These are phyloP conservation scores for Cucumis variabilis DNA, from an alignment of 331 rosid species.

Conservation along the genomic window DNA sequence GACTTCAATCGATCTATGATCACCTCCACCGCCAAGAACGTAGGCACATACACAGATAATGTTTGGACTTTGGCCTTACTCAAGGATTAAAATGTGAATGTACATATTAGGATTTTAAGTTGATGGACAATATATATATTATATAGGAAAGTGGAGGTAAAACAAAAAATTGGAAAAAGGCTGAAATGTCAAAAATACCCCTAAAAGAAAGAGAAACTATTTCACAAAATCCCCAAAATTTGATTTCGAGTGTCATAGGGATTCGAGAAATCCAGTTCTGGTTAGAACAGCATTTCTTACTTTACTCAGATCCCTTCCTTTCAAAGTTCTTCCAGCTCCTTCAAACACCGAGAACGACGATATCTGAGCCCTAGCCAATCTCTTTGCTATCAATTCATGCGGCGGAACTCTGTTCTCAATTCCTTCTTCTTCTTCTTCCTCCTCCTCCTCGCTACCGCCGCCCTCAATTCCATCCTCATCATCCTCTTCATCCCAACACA, in stretches of 20 bases:
- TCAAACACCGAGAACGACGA: slow-evolving; percentile 91
- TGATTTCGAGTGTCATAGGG: slow-evolving; percentile 26
- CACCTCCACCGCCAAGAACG: too few relatives aligned
- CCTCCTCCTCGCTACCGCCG: slow-evolving; percentile 40
- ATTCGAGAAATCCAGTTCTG: slow-evolving; percentile 90
- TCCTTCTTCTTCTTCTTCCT: slow-evolving; percentile 48
- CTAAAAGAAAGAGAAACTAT: background rate
- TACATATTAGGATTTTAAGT: too few relatives aligned
- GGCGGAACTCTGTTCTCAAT: slow-evolving; percentile 64
- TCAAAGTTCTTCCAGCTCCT: slow-evolving; percentile 94
- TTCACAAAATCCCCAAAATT: background rate
- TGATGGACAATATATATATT: too few relatives aligned
- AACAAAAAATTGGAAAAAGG: too few relatives aligned
- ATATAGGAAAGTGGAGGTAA: too few relatives aligned
- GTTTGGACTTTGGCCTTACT: too few relatives aligned
- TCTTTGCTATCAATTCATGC: slow-evolving; percentile 80
- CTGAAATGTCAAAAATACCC: slow-evolving; percentile 5
- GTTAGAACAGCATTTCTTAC: slow-evolving; percentile 80
- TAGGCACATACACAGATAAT: too few relatives aligned
- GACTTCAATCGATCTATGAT: too few relatives aligned
- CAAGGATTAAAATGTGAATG: too few relatives aligned
- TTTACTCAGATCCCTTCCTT: slow-evolving; percentile 94
- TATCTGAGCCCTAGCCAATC: slow-evolving; percentile 78
- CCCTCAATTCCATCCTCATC: slow-evolving; percentile 36
- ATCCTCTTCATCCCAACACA: slow-evolving; percentile 36